A percentile compares a stretch with the other conserved stretches of the same genome.
These are phyloP conservation scores for Hibiscus trionum DNA, from an alignment of 345 rosid genomes.

Conservation along the genomic window DNA sequence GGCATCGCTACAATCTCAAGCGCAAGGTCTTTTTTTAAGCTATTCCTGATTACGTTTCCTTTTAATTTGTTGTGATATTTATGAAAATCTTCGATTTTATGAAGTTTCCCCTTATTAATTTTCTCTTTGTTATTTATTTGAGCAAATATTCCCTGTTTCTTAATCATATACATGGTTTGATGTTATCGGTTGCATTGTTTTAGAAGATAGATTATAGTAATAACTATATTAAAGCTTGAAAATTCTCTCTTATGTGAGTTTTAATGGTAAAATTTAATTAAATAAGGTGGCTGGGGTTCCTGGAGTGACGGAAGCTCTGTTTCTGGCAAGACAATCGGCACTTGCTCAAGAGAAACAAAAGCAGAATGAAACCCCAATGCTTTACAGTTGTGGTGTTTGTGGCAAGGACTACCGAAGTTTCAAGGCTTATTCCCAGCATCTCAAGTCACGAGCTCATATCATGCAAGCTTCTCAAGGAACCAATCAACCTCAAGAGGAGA, in stretches of 20 bases:
- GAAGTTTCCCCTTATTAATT: neutral
- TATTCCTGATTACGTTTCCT: neutral
- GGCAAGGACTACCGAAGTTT: conserved; percentile 76
- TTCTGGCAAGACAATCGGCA: conserved; percentile 66
- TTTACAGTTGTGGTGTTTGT: conserved; percentile 65
- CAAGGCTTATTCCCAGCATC: conserved; percentile 86
- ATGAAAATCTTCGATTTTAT: neutral
- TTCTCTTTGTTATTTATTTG: neutral
- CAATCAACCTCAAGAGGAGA: conserved; percentile 39
- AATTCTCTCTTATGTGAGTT: neutral
- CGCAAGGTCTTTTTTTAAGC: conserved; percentile 60
- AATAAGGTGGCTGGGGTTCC: conserved; percentile 92
- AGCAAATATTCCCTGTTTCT: neutral
- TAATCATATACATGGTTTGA: neutral
- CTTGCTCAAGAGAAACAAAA: conserved; percentile 56
- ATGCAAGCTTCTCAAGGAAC: conserved; percentile 52
- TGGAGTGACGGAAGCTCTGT: conserved; percentile 82
- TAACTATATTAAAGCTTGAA: neutral
- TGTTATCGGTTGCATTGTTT: neutral
- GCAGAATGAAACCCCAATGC: conserved; percentile 51
- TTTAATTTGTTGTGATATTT: neutral
- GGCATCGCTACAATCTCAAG: conserved; percentile 98
- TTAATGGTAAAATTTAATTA: neutral
- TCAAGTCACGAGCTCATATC: conserved; percentile 57
- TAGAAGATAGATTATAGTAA: neutral